phyloP scores from a whole-genome alignment of 2,329 filamentous ascomycete species.

The Cercospora sp. region DNA sequence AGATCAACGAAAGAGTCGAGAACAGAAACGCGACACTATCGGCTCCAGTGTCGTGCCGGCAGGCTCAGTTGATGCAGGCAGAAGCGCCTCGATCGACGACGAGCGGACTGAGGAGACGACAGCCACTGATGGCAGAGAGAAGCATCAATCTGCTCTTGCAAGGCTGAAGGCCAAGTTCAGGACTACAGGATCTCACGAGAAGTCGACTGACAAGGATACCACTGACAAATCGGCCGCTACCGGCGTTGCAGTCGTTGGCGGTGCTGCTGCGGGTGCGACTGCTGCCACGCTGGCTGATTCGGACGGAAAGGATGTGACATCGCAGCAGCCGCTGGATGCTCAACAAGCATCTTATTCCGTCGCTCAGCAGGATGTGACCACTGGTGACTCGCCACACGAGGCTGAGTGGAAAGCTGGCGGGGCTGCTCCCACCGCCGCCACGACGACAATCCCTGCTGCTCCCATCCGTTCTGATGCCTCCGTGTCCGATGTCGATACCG shows the following conservation, averaged over 20 bases:
- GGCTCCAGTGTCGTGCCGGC: conserved; percentile 7
- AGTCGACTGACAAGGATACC: conserved; percentile 14
- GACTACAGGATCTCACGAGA: conserved; percentile 22
- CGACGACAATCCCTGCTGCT: background rate
- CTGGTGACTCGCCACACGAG: conserved; percentile 7
- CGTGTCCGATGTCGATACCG: background rate
- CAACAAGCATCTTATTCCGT: conserved; percentile 19
- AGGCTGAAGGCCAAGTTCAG: conserved; percentile 30
- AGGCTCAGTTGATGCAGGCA: conserved; percentile 15
- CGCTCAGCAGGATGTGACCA: conserved; percentile 4
- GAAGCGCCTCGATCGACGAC: conserved; percentile 16
- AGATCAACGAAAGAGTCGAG: conserved; percentile 53
- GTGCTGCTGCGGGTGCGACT: conserved; percentile 20
- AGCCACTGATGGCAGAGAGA: conserved; percentile 18
- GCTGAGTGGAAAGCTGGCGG: conserved; percentile 9
- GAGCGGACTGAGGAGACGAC: conserved; percentile 13
- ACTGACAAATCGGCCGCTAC: conserved; percentile 4
- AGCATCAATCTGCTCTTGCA: conserved; percentile 28
- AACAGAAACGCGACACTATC: conserved; percentile 31
- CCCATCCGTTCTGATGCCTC: background rate
- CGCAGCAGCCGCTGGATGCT: conserved; percentile 13
- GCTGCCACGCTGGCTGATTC: conserved; percentile 21
- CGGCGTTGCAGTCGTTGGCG: conserved; percentile 14
- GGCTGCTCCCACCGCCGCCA: conserved; percentile 11
- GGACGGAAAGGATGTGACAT: conserved; percentile 5